Evolutionary conservation across 495 filamentous ascomycete genomes (phyloP).

Genomic region (Aspergillus homomorphus): DNA sequence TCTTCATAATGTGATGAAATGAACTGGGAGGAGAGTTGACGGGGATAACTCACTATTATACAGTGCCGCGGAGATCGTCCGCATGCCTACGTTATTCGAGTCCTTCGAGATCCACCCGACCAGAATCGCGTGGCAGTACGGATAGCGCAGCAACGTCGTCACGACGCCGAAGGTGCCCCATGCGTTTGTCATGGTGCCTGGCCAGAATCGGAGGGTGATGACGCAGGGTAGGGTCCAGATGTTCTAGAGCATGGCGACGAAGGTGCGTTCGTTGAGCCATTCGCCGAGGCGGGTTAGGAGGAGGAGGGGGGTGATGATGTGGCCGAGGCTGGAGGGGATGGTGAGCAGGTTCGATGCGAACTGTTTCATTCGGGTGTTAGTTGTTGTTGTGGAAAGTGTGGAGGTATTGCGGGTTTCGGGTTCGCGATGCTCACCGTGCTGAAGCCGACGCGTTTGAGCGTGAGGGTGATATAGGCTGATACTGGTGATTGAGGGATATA

Average conservation of each 20-base stretch:
- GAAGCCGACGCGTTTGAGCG: constrained; percentile 51
- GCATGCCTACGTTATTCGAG: constrained; percentile 57
- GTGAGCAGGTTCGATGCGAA: constrained; percentile 56
- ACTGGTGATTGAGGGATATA: constrained; percentile 49
- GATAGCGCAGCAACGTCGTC: constrained; percentile 49
- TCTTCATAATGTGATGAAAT: background rate
- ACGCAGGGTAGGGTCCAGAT: constrained; percentile 56
- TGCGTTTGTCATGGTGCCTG: constrained; percentile 31
- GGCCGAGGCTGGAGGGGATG: constrained; percentile 48
- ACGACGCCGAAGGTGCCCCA: constrained; percentile 54
- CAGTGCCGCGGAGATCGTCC: constrained; percentile 56
- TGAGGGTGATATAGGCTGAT: constrained; percentile 47
- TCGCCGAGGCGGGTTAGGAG: constrained; percentile 43
- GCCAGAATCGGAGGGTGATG: constrained; percentile 44
- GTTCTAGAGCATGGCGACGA: constrained; percentile 44
- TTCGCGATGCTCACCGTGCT: constrained; percentile 31
- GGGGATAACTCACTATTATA: constrained; percentile 41
- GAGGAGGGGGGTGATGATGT: constrained; percentile 30
- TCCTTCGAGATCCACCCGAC: constrained; percentile 61
- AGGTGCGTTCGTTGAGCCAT: constrained; percentile 41
- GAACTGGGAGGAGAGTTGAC: background rate
- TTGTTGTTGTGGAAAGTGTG: background rate
- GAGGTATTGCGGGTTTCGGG: constrained; percentile 11
- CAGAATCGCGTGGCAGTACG: constrained; percentile 59
- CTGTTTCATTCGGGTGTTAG: background rate